Evolutionary conservation across 2,329 filamentous ascomycete species (phyloP).

Genomic region (Ophioceras dolichostomum): DNA sequence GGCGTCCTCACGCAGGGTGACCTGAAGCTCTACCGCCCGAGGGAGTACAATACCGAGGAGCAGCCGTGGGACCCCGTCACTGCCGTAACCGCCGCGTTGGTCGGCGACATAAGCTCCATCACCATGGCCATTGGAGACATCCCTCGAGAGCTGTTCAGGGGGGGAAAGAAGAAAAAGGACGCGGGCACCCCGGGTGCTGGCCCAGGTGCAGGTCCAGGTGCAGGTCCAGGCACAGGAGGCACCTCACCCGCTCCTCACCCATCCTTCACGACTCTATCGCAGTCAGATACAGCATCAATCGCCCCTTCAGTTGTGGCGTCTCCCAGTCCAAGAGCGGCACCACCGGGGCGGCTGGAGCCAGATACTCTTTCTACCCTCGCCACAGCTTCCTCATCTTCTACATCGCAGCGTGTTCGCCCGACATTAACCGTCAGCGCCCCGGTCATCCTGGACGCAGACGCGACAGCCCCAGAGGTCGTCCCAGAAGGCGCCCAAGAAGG

Average conservation of each 20-base stretch:
- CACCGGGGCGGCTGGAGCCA: too few species aligned
- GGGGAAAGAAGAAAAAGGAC: slow-evolving; percentile 7
- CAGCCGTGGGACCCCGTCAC: slow-evolving; percentile 71
- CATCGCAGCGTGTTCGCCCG: too few species aligned
- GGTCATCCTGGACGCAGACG: too few species aligned
- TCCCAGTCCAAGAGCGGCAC: background rate
- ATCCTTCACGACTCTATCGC: too few species aligned
- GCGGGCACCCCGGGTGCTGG: background rate
- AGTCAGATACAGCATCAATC: too few species aligned
- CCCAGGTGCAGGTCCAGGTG: too few species aligned
- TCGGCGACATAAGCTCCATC: slow-evolving; percentile 74
- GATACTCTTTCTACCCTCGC: too few species aligned
- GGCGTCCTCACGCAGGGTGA: slow-evolving; percentile 56
- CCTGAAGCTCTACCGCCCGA: slow-evolving; percentile 50
- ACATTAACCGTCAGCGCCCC: background rate
- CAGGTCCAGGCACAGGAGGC: too few species aligned
- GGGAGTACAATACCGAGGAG: slow-evolving; percentile 65
- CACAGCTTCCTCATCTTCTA: too few species aligned
- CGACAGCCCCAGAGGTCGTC: too few species aligned
- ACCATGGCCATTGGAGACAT: slow-evolving; percentile 74
- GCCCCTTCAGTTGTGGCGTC: background rate
- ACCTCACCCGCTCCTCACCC: too few species aligned
- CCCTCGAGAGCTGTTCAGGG: slow-evolving; percentile 43
- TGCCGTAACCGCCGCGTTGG: slow-evolving; percentile 61
- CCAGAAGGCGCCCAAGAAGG: too few species aligned